These are phyloP conservation scores for Mortierella hygrophila DNA, from an alignment of 192 early-diverging fungal genomes.

Conservation along the genomic window DNA sequence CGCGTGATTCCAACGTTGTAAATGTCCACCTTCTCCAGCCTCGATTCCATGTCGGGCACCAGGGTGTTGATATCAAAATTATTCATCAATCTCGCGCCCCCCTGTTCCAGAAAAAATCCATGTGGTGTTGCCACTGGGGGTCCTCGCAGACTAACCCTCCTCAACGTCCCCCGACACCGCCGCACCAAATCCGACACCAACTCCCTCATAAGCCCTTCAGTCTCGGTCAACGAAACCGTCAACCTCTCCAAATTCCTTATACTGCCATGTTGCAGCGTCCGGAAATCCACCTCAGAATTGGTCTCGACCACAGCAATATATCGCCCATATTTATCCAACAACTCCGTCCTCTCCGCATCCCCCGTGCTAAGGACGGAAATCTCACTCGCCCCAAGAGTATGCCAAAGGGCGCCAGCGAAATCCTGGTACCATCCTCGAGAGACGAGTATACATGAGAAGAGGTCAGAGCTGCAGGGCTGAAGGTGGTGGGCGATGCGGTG, in stretches of 20 bases:
- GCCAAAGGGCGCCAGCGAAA: not conserved
- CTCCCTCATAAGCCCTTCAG: not conserved
- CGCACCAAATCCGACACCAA: not conserved
- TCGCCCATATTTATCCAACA: not conserved
- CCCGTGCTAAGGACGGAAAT: not conserved
- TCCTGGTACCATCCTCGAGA: not conserved
- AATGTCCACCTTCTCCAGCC: not conserved
- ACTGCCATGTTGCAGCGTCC: not conserved
- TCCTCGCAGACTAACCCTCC: not conserved
- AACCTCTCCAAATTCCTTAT: not conserved
- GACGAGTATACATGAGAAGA: not conserved
- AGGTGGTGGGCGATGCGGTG: not conserved
- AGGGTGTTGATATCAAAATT: not conserved
- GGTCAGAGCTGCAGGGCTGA: too few species aligned
- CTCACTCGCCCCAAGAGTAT: not conserved
- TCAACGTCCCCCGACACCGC: not conserved
- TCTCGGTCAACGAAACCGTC: not conserved
- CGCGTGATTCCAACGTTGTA: not conserved
- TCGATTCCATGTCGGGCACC: not conserved
- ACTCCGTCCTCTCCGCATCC: not conserved
- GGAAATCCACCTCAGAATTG: not conserved
- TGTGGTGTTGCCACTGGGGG: not conserved
- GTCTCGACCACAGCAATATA: not conserved
- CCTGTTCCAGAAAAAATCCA: not conserved
- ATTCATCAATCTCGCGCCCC: not conserved